phyloP scores from a whole-genome alignment of 345 rosid species.

The Brassica carinata region DNA sequence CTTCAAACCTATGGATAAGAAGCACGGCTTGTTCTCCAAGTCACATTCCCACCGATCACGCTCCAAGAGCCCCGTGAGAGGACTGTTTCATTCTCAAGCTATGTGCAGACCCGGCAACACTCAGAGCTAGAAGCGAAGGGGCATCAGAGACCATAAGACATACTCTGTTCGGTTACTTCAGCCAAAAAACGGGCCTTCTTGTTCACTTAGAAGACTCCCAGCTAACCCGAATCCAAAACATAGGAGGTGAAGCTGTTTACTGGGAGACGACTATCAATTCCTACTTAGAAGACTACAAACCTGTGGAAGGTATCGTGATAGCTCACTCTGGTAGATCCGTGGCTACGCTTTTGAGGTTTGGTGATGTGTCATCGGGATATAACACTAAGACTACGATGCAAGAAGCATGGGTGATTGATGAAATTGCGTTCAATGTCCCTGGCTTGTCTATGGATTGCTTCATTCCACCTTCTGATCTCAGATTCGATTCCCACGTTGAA shows the following conservation, averaged over 20 bases:
- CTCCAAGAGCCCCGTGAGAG: constrained; percentile 61
- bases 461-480: constrained; percentile 71
- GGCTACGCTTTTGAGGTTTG: constrained; percentile 70
- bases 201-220: constrained; percentile 75
- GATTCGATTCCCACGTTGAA: constrained; percentile 54
- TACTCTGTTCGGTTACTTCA: constrained; percentile 74
- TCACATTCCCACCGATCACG: constrained; percentile 71
- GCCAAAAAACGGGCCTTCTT: constrained; percentile 81
- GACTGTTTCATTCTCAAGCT: constrained; percentile 82
- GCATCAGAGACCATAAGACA: constrained; percentile 79
- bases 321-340: constrained; percentile 76
- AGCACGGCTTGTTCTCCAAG: constrained; percentile 75
- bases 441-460: constrained; percentile 76
- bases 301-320: constrained; percentile 70
- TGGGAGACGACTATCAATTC: constrained; percentile 85
- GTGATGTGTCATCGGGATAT: constrained; percentile 65
- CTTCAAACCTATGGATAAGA: constrained; percentile 60
- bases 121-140: constrained; percentile 77
- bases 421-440: constrained; percentile 70
- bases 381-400: constrained; percentile 72
- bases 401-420: constrained; percentile 79
- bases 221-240: constrained; percentile 66
- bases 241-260: constrained; percentile 69
- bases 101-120: constrained; percentile 68
- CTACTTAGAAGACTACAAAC: constrained; percentile 65